phyloP scores from a whole-genome alignment of 306 rosid species.

The Lotus japonicus region DNA sequence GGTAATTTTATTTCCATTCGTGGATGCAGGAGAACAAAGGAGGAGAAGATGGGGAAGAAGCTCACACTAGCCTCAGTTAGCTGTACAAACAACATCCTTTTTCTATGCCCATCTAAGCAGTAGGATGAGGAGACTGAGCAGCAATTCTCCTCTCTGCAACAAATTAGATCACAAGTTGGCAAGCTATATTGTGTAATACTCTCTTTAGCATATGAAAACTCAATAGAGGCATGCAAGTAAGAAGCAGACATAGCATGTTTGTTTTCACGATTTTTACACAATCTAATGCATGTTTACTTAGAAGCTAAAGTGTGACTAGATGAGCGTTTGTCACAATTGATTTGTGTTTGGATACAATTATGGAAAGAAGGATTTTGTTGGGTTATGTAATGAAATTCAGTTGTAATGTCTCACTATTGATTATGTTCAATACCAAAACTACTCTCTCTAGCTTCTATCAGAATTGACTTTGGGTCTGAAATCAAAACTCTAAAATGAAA shows the following conservation, averaged over 20 bases:
- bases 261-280: not conserved
- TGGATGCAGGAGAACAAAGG: slow-evolving; percentile 27
- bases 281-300: too few relatives aligned
- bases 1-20: slow-evolving; percentile 54
- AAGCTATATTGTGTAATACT: not conserved
- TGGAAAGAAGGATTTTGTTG: too few relatives aligned
- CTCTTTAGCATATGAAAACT: not conserved
- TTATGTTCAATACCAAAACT: too few relatives aligned
- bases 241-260: too few relatives aligned
- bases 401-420: too few relatives aligned
- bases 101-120: slow-evolving; percentile 53
- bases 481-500: too few relatives aligned
- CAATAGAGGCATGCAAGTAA: not conserved
- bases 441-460: too few relatives aligned
- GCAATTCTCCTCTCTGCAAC: slow-evolving; percentile 93
- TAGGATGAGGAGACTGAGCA: slow-evolving; percentile 81
- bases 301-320: too few relatives aligned
- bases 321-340: too few relatives aligned
- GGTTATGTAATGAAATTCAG: too few relatives aligned
- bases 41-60: slow-evolving; percentile 27
- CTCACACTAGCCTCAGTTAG: slow-evolving; percentile 90
- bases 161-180: not conserved
- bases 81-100: slow-evolving; percentile 66
- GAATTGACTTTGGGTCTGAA: too few relatives aligned
- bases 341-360: too few relatives aligned